Evolutionary conservation across 768 basidiomycete genomes (phyloP).

Genomic region (Vararia minispora): DNA sequence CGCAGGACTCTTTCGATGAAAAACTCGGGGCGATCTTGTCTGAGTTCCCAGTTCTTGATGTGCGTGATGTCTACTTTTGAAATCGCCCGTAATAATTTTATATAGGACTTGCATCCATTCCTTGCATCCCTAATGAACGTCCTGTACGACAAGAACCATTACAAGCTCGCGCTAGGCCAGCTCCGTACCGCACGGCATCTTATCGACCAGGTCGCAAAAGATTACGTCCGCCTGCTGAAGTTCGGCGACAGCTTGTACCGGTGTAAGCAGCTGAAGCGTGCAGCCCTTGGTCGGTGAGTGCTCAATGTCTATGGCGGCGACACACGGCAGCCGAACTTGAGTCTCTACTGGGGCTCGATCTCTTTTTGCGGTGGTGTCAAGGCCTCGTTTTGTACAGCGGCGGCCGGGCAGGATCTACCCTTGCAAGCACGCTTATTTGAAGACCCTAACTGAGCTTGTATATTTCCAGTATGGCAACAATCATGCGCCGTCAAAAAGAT

Average conservation of each 20-base stretch:
- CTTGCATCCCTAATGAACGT: conserved; percentile 94
- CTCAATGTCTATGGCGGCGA: too few species aligned
- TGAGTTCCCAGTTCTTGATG: conserved; percentile 97
- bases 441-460: conserved; percentile 3
- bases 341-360: too few species aligned
- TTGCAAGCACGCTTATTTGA: too few species aligned
- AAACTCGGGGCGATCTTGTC: conserved; percentile 86
- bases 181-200: conserved; percentile 92
- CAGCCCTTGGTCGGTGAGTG: conserved; percentile 89
- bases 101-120: conserved; percentile 89
- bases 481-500: conserved; percentile 98
- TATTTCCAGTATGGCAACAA: conserved; percentile 81
- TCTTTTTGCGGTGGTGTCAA: too few species aligned
- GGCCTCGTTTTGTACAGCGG: too few species aligned
- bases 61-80: conserved; percentile 30
- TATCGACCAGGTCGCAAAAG: conserved; percentile 94
- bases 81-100: neutral
- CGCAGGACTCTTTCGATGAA: conserved; percentile 93
- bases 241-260: conserved; percentile 97
- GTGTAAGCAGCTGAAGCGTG: conserved; percentile 96
- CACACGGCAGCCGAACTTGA: too few species aligned
- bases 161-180: conserved; percentile 97
- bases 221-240: conserved; percentile 92
- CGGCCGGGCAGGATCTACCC: too few species aligned
- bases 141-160: conserved; percentile 99